Evolutionary conservation across 257 asterid genomes (phyloP).

Genomic region (Pogostemon cablin): DNA sequence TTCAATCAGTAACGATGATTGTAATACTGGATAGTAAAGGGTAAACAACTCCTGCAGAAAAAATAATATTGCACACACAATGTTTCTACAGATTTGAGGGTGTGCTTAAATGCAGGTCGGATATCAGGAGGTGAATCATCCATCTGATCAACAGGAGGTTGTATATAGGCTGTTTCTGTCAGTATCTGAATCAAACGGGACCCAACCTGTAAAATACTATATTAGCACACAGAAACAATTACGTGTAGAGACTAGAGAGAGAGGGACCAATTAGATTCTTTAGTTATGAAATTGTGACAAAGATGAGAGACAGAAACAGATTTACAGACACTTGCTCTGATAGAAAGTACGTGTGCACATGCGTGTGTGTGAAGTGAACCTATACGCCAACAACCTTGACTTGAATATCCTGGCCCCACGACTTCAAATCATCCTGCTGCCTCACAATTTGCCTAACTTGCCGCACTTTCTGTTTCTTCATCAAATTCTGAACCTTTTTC

Average conservation of each 20-base stretch:
- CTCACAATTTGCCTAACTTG: slow-evolving; percentile 71
- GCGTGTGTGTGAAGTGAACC: neutral
- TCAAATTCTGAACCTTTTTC: slow-evolving; percentile 68
- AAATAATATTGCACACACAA: slow-evolving; percentile 52
- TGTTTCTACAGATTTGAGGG: slow-evolving; percentile 71
- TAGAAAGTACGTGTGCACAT: neutral
- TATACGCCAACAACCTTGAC: slow-evolving; percentile 60
- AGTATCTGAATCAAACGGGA: slow-evolving; percentile 85
- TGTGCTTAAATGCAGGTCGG: slow-evolving; percentile 90
- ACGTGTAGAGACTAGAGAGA: neutral
- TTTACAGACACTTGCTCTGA: slow-evolving; percentile 1
- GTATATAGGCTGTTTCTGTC: slow-evolving; percentile 84
- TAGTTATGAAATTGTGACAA: slow-evolving; percentile 18
- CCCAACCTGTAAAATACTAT: slow-evolving; percentile 66
- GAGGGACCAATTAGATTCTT: slow-evolving; percentile 19
- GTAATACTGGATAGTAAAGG: slow-evolving; percentile 9
- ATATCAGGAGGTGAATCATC: slow-evolving; percentile 82
- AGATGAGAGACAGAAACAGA: slow-evolving; percentile 13
- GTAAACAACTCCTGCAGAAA: slow-evolving; percentile 14
- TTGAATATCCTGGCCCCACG: slow-evolving; percentile 95
- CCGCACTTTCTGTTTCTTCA: slow-evolving; percentile 72
- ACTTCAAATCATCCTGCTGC: slow-evolving; percentile 60
- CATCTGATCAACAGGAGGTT: slow-evolving; percentile 72
- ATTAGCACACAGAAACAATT: neutral
- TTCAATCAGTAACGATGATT: slow-evolving; percentile 20